A percentile compares a stretch with the other conserved stretches of the same genome.
Conservation (phyloP, 78 protist species). For the Dictyostelium brefeldianum region DNA sequence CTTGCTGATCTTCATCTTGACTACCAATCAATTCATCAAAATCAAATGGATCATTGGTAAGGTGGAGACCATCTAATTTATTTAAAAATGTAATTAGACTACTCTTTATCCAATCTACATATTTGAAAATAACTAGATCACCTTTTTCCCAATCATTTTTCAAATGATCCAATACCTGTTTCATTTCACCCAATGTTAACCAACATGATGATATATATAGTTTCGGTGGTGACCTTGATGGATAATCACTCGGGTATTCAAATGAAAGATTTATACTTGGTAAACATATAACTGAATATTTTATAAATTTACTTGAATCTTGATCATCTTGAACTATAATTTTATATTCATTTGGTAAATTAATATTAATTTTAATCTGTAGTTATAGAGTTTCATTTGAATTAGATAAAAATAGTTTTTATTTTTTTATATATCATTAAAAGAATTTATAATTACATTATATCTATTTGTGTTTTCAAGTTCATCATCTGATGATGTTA, state of each 20-base stretch:
- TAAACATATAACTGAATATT: constrained; percentile 9
- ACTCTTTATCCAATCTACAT: constrained; percentile 1
- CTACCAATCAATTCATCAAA: not conserved
- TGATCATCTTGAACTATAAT: not conserved
- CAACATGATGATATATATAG: not conserved
- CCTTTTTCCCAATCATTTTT: not conserved
- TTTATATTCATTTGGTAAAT: constrained; percentile 15
- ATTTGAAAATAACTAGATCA: constrained; percentile 8
- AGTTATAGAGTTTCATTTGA: not conserved
- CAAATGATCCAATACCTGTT: not conserved
- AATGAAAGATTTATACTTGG: not conserved
- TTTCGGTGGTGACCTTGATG: not conserved
- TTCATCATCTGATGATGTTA: not conserved
- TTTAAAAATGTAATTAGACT: not conserved
- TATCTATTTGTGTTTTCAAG: not conserved
- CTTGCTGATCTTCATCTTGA: not conserved
- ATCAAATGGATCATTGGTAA: not conserved
- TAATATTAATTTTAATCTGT: not conserved
- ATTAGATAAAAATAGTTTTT: not conserved
- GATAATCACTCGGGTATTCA: not conserved
- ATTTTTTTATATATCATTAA: not conserved
- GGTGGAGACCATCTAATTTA: not conserved
- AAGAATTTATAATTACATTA: not conserved
- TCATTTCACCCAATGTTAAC: constrained; percentile 7
- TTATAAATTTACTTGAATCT: not conserved